These are phyloP conservation scores for Astathelohania contejeani DNA, from an alignment of 371 early-diverging fungal species.

Conservation along the genomic window DNA sequence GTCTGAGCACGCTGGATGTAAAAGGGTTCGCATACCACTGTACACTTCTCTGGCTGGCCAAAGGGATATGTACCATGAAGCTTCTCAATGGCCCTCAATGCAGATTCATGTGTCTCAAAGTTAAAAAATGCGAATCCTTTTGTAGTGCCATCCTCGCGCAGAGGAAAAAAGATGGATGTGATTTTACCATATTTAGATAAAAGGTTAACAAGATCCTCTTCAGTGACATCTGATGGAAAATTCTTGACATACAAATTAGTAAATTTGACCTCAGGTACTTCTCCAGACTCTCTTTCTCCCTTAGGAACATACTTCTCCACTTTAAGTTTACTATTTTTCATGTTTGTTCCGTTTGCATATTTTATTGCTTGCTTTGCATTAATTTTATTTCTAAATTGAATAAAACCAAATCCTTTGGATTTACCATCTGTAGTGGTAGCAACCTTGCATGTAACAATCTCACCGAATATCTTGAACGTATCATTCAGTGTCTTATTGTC, in stretches of 20 bases:
- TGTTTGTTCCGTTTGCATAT: constrained; percentile 28
- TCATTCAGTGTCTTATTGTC: constrained; percentile 72
- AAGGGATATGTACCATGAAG: constrained; percentile 87
- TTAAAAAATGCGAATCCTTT: constrained; percentile 96
- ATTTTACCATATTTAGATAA: constrained; percentile 46
- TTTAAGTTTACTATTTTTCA: constrained; percentile 35
- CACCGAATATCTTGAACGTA: constrained; percentile 91
- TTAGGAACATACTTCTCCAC: constrained; percentile 36
- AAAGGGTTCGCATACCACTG: constrained; percentile 66
- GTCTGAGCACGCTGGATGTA: constrained; percentile 92
- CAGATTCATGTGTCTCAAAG: constrained; percentile 80
- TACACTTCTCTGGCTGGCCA: constrained; percentile 59
- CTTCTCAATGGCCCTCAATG: constrained; percentile 79
- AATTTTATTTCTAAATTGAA: constrained; percentile 43
- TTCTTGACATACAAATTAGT: constrained; percentile 52
- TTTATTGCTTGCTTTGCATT: constrained; percentile 48
- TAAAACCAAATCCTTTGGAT: constrained; percentile 50
- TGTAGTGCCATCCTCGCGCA: constrained; percentile 57
- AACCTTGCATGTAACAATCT: constrained; percentile 92
- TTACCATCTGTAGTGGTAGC: constrained; percentile 57
- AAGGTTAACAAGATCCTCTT: constrained; percentile 30
- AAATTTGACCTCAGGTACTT: constrained; percentile 33
- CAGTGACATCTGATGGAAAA: constrained; percentile 34
- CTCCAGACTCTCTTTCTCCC: constrained; percentile 11
- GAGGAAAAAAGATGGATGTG: constrained; percentile 42